Evolutionary conservation across 768 basidiomycete species (phyloP).

Genomic region (Galerina marginata): DNA sequence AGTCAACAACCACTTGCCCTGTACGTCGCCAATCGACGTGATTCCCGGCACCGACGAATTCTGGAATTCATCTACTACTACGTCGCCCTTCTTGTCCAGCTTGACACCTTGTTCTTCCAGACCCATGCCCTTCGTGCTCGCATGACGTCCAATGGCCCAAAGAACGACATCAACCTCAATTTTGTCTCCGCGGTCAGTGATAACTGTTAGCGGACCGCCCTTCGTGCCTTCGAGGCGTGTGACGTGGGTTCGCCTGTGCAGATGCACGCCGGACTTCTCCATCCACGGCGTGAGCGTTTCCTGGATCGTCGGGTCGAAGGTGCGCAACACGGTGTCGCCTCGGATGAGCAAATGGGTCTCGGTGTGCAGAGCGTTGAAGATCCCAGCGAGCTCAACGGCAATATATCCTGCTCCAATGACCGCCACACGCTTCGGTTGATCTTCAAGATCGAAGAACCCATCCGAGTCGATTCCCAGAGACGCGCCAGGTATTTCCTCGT

Average conservation of each 20-base stretch:
- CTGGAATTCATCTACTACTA: slow-evolving; percentile 92
- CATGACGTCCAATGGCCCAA: slow-evolving; percentile 93
- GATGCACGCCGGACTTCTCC: slow-evolving; percentile 89
- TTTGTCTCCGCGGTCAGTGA: slow-evolving; percentile 73
- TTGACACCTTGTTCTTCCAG: slow-evolving; percentile 80
- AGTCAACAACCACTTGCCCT: slow-evolving; percentile 90
- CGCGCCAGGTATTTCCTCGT: slow-evolving; percentile 86
- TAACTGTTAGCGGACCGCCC: slow-evolving; percentile 76
- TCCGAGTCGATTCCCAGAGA: slow-evolving; percentile 91
- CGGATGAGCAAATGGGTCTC: slow-evolving; percentile 95
- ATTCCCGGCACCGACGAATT: slow-evolving; percentile 74
- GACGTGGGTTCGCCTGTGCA: slow-evolving; percentile 83
- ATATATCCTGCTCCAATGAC: slow-evolving; percentile 98
- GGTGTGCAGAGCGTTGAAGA: slow-evolving; percentile 88
- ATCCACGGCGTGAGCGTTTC: slow-evolving; percentile 89
- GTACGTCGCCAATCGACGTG: slow-evolving; percentile 89
- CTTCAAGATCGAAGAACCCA: slow-evolving; percentile 92
- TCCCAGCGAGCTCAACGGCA: slow-evolving; percentile 94
- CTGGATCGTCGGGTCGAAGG: slow-evolving; percentile 89
- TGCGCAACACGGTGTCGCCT: slow-evolving; percentile 86
- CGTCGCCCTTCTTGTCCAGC: slow-evolving; percentile 78
- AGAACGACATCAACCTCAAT: slow-evolving; percentile 87
- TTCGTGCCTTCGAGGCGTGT: slow-evolving; percentile 76
- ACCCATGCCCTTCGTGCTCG: slow-evolving; percentile 80
- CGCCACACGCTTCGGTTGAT: slow-evolving; percentile 91